Conservation (phyloP, 371 early-diverging fungal genomes). For the Circinella umbellata region DNA sequence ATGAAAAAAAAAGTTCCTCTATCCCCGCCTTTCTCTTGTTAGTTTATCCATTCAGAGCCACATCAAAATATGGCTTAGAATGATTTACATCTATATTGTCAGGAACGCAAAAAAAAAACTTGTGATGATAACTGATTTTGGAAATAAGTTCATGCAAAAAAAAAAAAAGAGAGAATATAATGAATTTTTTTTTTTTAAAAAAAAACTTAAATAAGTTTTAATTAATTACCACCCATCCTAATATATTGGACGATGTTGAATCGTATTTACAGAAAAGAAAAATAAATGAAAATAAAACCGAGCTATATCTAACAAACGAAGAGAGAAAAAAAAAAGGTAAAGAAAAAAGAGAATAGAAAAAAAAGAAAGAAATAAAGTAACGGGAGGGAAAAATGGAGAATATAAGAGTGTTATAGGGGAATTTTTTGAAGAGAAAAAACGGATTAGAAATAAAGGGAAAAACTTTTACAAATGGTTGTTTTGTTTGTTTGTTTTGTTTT, state of each 20-base stretch:
- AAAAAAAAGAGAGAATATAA: not conserved
- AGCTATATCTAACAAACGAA: conserved; percentile 19
- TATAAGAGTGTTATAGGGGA: not conserved
- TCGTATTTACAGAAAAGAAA: conserved; percentile 21
- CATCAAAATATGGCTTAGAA: too few relatives aligned
- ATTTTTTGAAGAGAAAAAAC: conserved; percentile 14
- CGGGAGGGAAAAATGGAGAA: not conserved
- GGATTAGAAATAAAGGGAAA: not conserved
- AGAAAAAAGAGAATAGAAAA: conserved; percentile 9
- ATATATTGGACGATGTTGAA: conserved; percentile 24
- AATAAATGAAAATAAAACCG: conserved; percentile 9
- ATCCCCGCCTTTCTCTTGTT: too few relatives aligned
- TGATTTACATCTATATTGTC: too few relatives aligned
- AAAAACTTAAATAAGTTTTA: not conserved
- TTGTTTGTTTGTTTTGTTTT: too few relatives aligned
- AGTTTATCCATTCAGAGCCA: too few relatives aligned
- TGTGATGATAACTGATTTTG: too few relatives aligned
- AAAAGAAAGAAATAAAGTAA: conserved; percentile 7
- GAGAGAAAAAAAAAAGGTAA: conserved; percentile 5
- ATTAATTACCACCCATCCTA: conserved; percentile 21
- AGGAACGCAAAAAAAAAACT: too few relatives aligned
- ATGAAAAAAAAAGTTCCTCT: too few relatives aligned
- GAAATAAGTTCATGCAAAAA: not conserved
- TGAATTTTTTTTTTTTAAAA: not conserved
- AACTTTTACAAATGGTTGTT: conserved; percentile 2